These are phyloP conservation scores for Filosporella fistucella DNA, from an alignment of 495 filamentous ascomycete species.

Conservation along the genomic window DNA sequence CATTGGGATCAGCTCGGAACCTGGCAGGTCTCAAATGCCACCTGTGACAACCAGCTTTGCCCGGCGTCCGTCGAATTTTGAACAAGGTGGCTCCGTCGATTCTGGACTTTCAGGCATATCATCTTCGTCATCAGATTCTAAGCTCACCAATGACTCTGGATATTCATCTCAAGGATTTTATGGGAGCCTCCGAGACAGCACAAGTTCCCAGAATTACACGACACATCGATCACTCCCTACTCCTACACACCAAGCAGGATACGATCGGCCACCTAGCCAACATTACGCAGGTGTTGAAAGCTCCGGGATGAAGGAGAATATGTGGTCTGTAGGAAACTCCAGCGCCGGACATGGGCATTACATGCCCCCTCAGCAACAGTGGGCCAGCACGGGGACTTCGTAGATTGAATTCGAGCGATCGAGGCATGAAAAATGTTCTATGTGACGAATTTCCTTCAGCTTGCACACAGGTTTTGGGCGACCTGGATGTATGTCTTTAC, in stretches of 20 bases:
- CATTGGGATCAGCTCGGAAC: constrained; percentile 13
- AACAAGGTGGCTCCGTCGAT: constrained; percentile 15
- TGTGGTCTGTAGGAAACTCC: constrained; percentile 21
- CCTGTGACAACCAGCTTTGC: constrained; percentile 12
- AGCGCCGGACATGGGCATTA: constrained; percentile 23
- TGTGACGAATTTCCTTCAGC: constrained; percentile 8
- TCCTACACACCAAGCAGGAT: constrained; percentile 13
- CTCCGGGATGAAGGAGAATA: constrained; percentile 8
- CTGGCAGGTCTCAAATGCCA: constrained; percentile 10
- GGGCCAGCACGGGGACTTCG: constrained; percentile 18
- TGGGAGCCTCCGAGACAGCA: constrained; percentile 12
- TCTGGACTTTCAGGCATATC: constrained; percentile 16
- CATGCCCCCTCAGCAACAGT: constrained; percentile 15
- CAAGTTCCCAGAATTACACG: constrained; percentile 9
- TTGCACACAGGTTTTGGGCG: neutral
- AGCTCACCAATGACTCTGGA: constrained; percentile 18
- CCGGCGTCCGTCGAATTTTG: constrained; percentile 16
- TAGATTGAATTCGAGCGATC: neutral
- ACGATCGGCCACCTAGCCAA: constrained; percentile 7
- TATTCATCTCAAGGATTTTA: constrained; percentile 20
- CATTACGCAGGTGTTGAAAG: constrained; percentile 11
- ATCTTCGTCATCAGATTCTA: constrained; percentile 14
- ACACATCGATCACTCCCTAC: constrained; percentile 17
- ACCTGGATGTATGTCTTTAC: too few species aligned
- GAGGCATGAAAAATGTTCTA: neutral